Percentiles rank a stretch among this genome's conserved stretches.
Conservation (phyloP, 805 yeast genomes). For the Candida succiphila region DNA sequence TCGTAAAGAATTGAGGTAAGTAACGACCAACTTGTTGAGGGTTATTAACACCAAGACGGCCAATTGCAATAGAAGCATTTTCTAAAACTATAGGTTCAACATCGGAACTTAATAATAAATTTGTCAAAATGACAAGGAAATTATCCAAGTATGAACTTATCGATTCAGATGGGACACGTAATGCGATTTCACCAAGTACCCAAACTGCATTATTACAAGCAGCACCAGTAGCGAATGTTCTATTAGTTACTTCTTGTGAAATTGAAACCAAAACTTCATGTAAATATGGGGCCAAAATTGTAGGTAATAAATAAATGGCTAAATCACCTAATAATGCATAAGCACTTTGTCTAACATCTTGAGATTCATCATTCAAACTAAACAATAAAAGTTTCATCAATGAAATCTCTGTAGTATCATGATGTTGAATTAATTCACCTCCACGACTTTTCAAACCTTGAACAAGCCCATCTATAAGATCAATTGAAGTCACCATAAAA, state of each 20-base stretch:
- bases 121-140: constrained; percentile 45
- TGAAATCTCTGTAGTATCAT: constrained; percentile 17
- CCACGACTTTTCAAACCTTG: constrained; percentile 74
- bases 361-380: constrained; percentile 64
- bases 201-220: constrained; percentile 87
- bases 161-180: constrained; percentile 39
- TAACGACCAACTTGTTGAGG: constrained; percentile 53
- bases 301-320: constrained; percentile 46
- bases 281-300: constrained; percentile 36
- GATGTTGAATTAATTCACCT: constrained; percentile 39
- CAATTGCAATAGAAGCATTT: constrained; percentile 83
- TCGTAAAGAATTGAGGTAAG: constrained; percentile 43
- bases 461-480: constrained; percentile 82
- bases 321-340: constrained; percentile 89
- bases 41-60: constrained; percentile 63
- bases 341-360: constrained; percentile 90
- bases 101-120: constrained; percentile 44
- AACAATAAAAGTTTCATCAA: constrained; percentile 54
- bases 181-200: constrained; percentile 83
- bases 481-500: constrained; percentile 80
- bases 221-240: constrained; percentile 40
- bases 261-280: constrained; percentile 53
- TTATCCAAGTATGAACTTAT: constrained; percentile 44
- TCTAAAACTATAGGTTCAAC: constrained; percentile 62
- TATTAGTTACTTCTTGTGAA: constrained; percentile 53